Base-by-base conservation (phyloP, 306 rosid species). In the Vigna nakashimae region DNA sequence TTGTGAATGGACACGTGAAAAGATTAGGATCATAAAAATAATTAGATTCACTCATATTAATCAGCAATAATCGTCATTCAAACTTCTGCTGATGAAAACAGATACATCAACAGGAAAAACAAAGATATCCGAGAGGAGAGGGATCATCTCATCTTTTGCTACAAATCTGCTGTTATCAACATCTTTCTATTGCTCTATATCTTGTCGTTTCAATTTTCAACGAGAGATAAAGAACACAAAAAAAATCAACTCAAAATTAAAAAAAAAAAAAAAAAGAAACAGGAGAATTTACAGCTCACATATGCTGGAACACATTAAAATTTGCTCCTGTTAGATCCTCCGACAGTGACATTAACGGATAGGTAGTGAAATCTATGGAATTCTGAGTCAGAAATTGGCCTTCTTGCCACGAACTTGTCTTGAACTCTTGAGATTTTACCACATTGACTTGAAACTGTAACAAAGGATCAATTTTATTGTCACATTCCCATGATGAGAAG, bases 241-340 rank as follows among this genome's bases (percentile, higher is more conserved):
- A 50, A 50, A 75, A 59, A 0, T 71, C 43, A 51, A 18, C 30
- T 2, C 9, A 65, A 48, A 72, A 73, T 16, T 12, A 13, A 17
- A 28, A 51, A 62, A 26, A 52, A 13, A 28, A 51, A 42, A 28
- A 78, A 30, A 10, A 30, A 80, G 9, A 43, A 43, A 2, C 48
- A 43, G 14, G 34, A 28, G 71, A 82, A 85, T 66, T 34, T 38
- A 82, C 87, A 89, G 68, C 79, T 92, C 86, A 94, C 66, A 89
- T 79, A 28, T 88, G 90, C 74, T 88, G 88, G 81, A 92, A 87
- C 40, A 83, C 92, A 83, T 91, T 88, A 89, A 91, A 95, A 86
- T 81, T 89, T 75, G 88, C 85, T 76, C 84, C 86, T 38, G 79
- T 79, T 80, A 89, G 89, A 87, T 92, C 89, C 86, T 89, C 90